A percentile compares a stretch with the other conserved stretches of the same genome.
Conservation (phyloP, 305 asterid genomes). For the Plantago lanceolata region DNA sequence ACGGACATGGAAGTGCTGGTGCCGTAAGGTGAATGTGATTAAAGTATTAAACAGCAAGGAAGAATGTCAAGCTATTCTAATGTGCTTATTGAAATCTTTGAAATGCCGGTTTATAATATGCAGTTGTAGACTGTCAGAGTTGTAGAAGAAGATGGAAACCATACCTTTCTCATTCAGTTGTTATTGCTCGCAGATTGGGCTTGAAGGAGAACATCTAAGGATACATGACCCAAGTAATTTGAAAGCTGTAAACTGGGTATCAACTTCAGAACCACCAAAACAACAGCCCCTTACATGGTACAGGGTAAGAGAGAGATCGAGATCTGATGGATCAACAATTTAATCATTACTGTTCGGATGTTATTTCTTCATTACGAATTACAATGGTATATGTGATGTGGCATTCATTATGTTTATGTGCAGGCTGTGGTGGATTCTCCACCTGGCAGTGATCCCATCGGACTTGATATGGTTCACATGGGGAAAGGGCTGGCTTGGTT, state of each 20-base stretch:
- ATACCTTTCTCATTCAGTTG: conserved; percentile 17
- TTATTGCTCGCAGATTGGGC: conserved; percentile 52
- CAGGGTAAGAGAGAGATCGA: conserved; percentile 46
- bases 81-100: too few species aligned
- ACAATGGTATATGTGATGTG: not conserved
- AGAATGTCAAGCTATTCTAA: too few species aligned
- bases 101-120: too few species aligned
- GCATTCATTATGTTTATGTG: not conserved
- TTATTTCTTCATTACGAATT: conserved; percentile 7
- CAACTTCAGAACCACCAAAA: conserved; percentile 62
- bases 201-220: conserved; percentile 61
- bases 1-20: too few species aligned
- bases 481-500: conserved; percentile 95
- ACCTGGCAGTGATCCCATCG: conserved; percentile 74
- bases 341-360: conserved; percentile 11
- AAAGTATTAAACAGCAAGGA: too few species aligned
- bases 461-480: conserved; percentile 83
- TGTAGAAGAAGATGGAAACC: not conserved
- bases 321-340: not conserved
- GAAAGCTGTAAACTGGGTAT: conserved; percentile 53
- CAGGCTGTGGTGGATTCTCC: conserved; percentile 78
- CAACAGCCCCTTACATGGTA: conserved; percentile 86
- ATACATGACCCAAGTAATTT: conserved; percentile 43
- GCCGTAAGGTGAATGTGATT: too few species aligned
- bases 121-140: not conserved